Conservation (phyloP, 805 yeast genomes). For the Dipodascus geniculatus region DNA sequence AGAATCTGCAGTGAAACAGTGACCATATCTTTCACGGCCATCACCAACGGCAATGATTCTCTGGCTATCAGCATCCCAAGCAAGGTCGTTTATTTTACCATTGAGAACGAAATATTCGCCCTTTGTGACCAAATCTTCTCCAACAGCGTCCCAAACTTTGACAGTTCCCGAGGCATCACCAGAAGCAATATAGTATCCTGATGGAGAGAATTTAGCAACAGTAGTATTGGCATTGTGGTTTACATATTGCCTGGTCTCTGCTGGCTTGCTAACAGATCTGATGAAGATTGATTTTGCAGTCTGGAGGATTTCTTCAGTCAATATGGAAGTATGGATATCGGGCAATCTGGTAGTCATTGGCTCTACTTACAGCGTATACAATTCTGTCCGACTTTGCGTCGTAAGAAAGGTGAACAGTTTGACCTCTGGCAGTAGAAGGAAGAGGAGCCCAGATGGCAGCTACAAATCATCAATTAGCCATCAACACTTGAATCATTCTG, state of each 20-base stretch:
- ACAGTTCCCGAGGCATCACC: constrained; percentile 90
- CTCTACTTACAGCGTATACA: constrained; percentile 49
- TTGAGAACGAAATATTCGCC: constrained; percentile 71
- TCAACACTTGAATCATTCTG: neutral
- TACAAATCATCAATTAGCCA: constrained; percentile 3
- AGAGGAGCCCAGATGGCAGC: constrained; percentile 52
- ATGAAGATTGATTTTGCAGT: constrained; percentile 69
- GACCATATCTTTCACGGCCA: constrained; percentile 87
- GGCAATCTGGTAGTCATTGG: constrained; percentile 1
- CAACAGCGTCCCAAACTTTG: constrained; percentile 69
- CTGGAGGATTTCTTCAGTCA: neutral
- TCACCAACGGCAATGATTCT: constrained; percentile 91
- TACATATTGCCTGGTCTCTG: constrained; percentile 49
- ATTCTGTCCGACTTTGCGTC: constrained; percentile 57
- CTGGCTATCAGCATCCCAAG: constrained; percentile 85
- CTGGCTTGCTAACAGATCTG: constrained; percentile 48
- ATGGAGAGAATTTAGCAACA: constrained; percentile 78
- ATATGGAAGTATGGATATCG: constrained; percentile 1
- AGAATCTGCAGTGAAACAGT: constrained; percentile 83
- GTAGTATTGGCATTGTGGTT: constrained; percentile 65
- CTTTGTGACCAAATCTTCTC: constrained; percentile 48
- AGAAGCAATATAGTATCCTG: constrained; percentile 81
- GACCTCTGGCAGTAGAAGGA: constrained; percentile 67
- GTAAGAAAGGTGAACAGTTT: constrained; percentile 61
- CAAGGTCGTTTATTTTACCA: constrained; percentile 71